Base-by-base conservation (phyloP, 176 grass and related monocot genomes). In the Metroxylon sagu region DNA sequence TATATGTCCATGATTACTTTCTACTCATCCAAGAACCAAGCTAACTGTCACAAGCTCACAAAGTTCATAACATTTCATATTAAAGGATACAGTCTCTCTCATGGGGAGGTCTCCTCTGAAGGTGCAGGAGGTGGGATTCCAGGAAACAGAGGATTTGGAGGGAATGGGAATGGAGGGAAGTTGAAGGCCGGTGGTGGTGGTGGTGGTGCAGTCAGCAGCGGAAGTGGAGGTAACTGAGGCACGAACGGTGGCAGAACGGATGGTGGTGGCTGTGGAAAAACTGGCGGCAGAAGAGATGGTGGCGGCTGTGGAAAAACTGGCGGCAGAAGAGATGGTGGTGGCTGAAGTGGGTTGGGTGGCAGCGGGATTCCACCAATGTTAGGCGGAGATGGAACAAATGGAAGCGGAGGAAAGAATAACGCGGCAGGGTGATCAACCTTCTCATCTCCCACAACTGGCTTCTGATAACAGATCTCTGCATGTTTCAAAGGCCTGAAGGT, bases 401-500 rank as follows among this genome's bases (percentile, higher is more conserved):
- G 25, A 26, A 67, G 0, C 3, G 52, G 62, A 5, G 64, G 64
- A 43, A 68, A n/a, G 69, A 72, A 65, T 61, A 80, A 51, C 16
- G 53, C 49, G 15, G 62, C 49, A 16, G 62, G 16, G 17, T 80
- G 62, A 43, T 59, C 12, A 4, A 52, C 26, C 59, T 80, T 60
- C 66, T 56, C 27, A 1, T 73, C 62, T 29, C 28, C n/a, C 6
- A 55, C 7, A n/a, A 35, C 18, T 16, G 65, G 65, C 18, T 19
- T 56, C 52, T 68, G 65, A 29, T 19, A 56, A 49, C 77, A 80
- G 49, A 60, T n/a, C 14, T 50, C 68, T 18, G 77, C 69, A 15
- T 73, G 56, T 6, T 61, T 73, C 48, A 66, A 49, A 17, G 77
- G 77, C 77, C 67, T 68, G 62, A 80, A 73, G 27, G 59, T 66